Evolutionary conservation across 1,284 basidiomycete genomes (phyloP), one percentile per base, ranked within the genome.

Genomic region (Erythrobasidium hasegawianum): DNA sequence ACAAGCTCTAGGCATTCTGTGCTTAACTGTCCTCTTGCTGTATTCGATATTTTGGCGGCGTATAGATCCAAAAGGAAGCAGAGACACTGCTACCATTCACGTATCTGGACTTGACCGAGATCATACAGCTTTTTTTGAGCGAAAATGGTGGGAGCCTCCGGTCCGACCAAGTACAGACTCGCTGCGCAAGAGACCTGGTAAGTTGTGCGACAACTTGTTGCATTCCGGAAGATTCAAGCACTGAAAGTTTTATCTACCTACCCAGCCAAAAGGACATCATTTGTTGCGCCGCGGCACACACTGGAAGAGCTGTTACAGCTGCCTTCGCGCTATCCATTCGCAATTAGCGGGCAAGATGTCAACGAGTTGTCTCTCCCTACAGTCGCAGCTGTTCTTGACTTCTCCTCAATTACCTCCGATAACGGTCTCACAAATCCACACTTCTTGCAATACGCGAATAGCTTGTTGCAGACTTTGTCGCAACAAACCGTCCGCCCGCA

Each of bases 101-200:
- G n/a, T n/a, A n/a, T n/a, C n/a, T n/a, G n/a, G n/a, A n/a, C n/a
- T n/a, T n/a, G n/a, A n/a, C n/a, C 22, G 16, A 20, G 14, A 14
- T n/a, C 10, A 2, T 50, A 41, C 11, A 33, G 33, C 33, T 33
- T 11, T 33, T 5, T 33, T 33, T 33, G 33, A 33, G 33, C 33
- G 33, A 11, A 55, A 62, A 26, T 62, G 59, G 59, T 62, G 59
- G 59, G 13, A 45, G 9, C 20, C 52, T 10, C 47, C 47, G 11
- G n/a, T 27, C 5, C 26, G 22, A 33, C 10, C 43, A 49, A 47
- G 41, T 13, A 4, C 33, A 11, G 11, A 4, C 33, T 33, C 33
- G 5, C 5, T 33, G 11, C 33, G 33, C 33, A 33, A 33, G 33
- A 4, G 33, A 33, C 11, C 33, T 33, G 11, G 33, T 33, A 4